These are phyloP conservation scores for Candida chilensis DNA, from an alignment of 805 yeast genomes.

Conservation along the genomic window DNA sequence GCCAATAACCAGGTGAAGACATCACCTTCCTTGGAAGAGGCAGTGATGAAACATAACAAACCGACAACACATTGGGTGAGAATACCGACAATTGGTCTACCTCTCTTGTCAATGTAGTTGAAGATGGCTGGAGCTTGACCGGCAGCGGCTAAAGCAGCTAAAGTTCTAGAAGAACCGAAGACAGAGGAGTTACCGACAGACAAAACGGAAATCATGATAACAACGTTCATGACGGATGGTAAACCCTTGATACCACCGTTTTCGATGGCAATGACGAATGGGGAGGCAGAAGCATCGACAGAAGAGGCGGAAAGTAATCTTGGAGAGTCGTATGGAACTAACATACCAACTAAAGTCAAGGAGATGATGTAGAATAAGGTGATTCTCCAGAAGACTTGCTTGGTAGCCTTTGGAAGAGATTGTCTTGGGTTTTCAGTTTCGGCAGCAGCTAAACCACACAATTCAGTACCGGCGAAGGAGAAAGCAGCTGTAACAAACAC, in stretches of 20 bases:
- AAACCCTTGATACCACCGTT: conserved; percentile 22
- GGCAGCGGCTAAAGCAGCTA: conserved; percentile 34
- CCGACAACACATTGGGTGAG: conserved; percentile 28
- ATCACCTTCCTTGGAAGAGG: conserved; percentile 25
- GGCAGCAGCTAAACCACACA: conserved; percentile 42
- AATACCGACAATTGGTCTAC: conserved; percentile 41
- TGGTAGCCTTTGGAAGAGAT: conserved; percentile 40
- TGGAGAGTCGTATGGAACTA: conserved; percentile 35
- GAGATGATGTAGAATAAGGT: conserved; percentile 35
- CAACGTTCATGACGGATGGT: conserved; percentile 30
- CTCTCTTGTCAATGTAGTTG: conserved; percentile 37
- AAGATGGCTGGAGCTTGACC: conserved; percentile 34
- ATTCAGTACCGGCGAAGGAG: conserved; percentile 45
- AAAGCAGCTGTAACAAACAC: conserved; percentile 49
- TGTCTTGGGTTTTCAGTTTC: conserved; percentile 39
- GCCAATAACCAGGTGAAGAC: conserved; percentile 41
- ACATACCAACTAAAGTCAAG: conserved; percentile 32
- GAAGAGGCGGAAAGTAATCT: conserved; percentile 18
- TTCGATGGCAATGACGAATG: conserved; percentile 37
- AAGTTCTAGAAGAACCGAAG: conserved; percentile 47
- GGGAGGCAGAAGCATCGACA: conserved; percentile 19
- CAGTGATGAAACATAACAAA: conserved; percentile 33
- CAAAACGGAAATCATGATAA: conserved; percentile 27
- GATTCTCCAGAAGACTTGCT: conserved; percentile 50
- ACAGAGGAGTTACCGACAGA: conserved; percentile 46